Conservation (phyloP, 78 protist species). For the Abeoforma whisleri region DNA sequence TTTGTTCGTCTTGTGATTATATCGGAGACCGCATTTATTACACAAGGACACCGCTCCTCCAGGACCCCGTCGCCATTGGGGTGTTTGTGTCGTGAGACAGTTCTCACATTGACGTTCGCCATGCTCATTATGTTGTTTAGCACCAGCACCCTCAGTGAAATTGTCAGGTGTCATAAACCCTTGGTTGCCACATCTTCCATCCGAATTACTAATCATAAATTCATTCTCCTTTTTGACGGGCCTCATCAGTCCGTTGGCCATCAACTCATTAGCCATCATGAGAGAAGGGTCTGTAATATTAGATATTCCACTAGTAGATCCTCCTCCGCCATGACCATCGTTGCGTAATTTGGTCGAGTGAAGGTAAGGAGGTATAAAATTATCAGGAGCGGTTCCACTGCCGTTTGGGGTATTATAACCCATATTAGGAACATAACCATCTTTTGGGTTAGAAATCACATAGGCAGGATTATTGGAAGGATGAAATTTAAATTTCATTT, state of each 20-base stretch:
- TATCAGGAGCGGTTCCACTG: no score
- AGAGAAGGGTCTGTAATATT: not conserved
- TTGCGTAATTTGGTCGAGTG: no score
- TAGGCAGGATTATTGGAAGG: not conserved
- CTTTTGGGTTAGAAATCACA: not conserved
- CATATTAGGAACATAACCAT: not conserved
- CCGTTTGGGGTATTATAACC: not conserved
- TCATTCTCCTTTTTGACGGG: not conserved
- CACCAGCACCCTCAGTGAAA: not conserved
- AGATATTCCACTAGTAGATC: no score
- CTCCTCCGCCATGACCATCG: no score
- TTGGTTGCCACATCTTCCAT: not conserved
- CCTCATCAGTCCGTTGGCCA: not conserved
- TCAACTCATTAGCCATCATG: not conserved
- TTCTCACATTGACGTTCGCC: not conserved
- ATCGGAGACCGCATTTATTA: not conserved
- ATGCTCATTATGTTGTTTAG: not conserved
- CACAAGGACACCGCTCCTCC: not conserved
- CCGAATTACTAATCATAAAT: not conserved
- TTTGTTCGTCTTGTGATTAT: not conserved
- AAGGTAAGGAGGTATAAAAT: no score
- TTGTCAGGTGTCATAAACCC: not conserved
- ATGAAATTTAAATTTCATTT: not conserved
- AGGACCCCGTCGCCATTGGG: conserved; percentile 21
- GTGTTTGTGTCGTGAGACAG: not conserved